Percentiles rank a stretch among this genome's conserved stretches.
Evolutionary conservation across 2,329 filamentous ascomycete species (phyloP).

Genomic region (Sporothrix brunneoviolacea): DNA sequence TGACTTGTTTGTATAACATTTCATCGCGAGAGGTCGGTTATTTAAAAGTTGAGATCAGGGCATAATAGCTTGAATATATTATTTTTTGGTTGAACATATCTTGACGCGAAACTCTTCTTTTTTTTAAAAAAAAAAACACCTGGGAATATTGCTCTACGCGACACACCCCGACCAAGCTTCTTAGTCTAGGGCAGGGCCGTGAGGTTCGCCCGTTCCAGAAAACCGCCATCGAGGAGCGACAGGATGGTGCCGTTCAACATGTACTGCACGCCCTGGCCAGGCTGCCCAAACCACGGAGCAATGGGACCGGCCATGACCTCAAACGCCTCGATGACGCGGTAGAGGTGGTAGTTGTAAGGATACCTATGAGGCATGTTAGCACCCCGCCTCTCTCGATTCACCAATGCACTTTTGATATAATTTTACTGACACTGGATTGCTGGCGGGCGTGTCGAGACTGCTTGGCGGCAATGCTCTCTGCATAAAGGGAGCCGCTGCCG

Average conservation of each 20-base stretch:
- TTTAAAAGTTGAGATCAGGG: too few relatives aligned
- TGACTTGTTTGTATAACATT: too few relatives aligned
- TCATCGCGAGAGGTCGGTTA: too few relatives aligned
- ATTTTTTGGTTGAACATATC: too few relatives aligned
- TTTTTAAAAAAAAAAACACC: too few relatives aligned
- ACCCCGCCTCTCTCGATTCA: neutral
- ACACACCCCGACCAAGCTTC: too few relatives aligned
- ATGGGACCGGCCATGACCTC: constrained; percentile 38
- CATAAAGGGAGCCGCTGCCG: constrained; percentile 39
- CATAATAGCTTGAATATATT: too few relatives aligned
- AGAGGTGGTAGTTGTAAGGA: constrained; percentile 44
- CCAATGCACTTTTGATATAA: neutral
- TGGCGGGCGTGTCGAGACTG: constrained; percentile 33
- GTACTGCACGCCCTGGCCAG: constrained; percentile 37
- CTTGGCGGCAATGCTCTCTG: constrained; percentile 41
- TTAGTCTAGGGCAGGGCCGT: constrained; percentile 5
- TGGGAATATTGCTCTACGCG: too few relatives aligned
- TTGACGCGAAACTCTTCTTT: too few relatives aligned
- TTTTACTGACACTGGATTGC: constrained; percentile 19
- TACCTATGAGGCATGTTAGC: constrained; percentile 21
- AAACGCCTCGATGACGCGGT: constrained; percentile 35
- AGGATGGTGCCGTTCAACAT: constrained; percentile 24
- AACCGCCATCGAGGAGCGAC: constrained; percentile 27
- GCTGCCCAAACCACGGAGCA: constrained; percentile 44
- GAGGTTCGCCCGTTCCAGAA: constrained; percentile 25